Percentiles rank a stretch among this genome's conserved stretches.
Evolutionary conservation across 176 grass and related monocot genomes (phyloP).

Genomic region (Juncus effusus): DNA sequence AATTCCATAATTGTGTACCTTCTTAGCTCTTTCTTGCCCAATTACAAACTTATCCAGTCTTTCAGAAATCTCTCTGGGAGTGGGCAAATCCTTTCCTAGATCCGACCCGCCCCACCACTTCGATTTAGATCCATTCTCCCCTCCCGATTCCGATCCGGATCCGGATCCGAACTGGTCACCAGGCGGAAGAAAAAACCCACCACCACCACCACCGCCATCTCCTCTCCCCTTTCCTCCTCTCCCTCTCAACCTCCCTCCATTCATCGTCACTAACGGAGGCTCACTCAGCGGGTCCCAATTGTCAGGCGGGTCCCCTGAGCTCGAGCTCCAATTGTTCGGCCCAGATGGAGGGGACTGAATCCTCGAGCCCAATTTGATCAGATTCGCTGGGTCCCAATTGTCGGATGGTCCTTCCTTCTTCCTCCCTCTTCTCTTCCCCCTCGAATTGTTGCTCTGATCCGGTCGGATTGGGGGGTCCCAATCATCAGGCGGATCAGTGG

Average conservation of each 20-base stretch:
- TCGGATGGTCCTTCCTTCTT: constrained; percentile 9
- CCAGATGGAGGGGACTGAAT: constrained; percentile 10
- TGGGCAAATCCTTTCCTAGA: constrained; percentile 74
- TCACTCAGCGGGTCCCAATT: constrained; percentile 6
- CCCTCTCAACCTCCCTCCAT: constrained; percentile 36
- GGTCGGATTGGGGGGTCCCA: background rate
- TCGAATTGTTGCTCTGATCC: constrained; percentile 18
- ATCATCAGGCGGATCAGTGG: constrained; percentile 16
- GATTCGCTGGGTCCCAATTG: constrained; percentile 3
- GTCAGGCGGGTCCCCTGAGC: constrained; percentile 24
- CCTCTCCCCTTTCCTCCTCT: constrained; percentile 43
- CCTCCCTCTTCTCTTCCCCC: constrained; percentile 11
- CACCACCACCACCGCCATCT: constrained; percentile 31
- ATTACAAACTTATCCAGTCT: constrained; percentile 88
- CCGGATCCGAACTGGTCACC: constrained; percentile 43
- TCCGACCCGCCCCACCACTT: constrained; percentile 79
- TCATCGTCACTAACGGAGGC: background rate
- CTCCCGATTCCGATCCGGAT: constrained; percentile 45
- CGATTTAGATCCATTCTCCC: constrained; percentile 36
- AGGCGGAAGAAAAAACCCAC: constrained; percentile 34
- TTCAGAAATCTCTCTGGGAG: constrained; percentile 87
- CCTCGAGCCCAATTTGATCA: constrained; percentile 20
- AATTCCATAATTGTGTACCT: constrained; percentile 41
- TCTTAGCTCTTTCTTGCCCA: constrained; percentile 80
- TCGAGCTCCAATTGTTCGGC: constrained; percentile 15